Base-by-base conservation (phyloP, 805 yeast species). In the Allodekkera sacchari region DNA sequence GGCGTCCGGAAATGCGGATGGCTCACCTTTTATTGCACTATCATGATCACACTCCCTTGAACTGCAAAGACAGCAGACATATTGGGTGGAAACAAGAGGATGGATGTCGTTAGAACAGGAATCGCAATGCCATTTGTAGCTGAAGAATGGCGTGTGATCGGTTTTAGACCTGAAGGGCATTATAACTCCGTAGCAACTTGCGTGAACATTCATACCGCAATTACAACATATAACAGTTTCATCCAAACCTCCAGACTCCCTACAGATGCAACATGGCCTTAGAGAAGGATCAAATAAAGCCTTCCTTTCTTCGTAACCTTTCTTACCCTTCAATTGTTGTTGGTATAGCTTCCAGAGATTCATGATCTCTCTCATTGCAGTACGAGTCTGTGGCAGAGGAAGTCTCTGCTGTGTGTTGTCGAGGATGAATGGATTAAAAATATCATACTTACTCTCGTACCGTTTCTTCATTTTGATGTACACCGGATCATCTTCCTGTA, bases 91-190 rank as follows among this genome's bases (percentile, higher is more conserved):
- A 22, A 64, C 60, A 3, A 67, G 40, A 0, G 92, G 89, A 38
- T 72, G 70, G 31, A 74, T 50, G 30, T 76, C 80, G 47, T 84
- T 83, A 4, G 75, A 63, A 49, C 96, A 87, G 1, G 76, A 64
- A 44, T 84, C 94, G 57, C 96, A 87, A 17, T 66, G 57, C 96
- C 96, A 85, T 34, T 66, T 68, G 7, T 61, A 66, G 7, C 13
- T 8, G 28, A 30, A 36, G 1, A 29, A 14, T 8, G 37, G 27
- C 22, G 30, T 10, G 37, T 37, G 22, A n/a, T 27, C 4, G n/a
- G 32, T 18, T 25, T 31, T 36, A 30, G 15, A 31, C 41, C 7
- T 7, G 27, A 24, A n/a, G 28, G 24, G n/a, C 8, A 49, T 17
- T 3, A 33, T 31, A 6, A 66, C 50, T 0, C 94, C 95, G 47